Conservation (phyloP, 176 grass and related monocot genomes). For the Aegilops speltoides region DNA sequence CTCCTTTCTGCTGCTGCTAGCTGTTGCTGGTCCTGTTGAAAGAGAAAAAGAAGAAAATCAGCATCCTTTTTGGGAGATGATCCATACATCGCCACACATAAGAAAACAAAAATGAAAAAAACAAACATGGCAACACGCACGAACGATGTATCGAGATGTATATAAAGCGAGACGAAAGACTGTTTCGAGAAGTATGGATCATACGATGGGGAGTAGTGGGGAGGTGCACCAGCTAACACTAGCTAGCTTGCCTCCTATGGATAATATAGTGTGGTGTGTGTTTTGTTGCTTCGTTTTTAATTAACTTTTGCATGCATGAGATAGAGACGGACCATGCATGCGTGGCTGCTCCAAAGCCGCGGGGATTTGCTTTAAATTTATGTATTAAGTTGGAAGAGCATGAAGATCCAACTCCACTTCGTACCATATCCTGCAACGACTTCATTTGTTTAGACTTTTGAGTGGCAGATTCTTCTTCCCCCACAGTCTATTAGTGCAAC, state of each 20-base stretch:
- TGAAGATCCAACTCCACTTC: conserved; percentile 10
- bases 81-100: too few relatives aligned
- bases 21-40: too few relatives aligned
- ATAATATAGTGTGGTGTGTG: background rate
- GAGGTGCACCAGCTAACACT: too few relatives aligned
- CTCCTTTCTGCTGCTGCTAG: background rate
- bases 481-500: background rate
- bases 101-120: too few relatives aligned
- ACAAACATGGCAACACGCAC: too few relatives aligned
- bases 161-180: too few relatives aligned
- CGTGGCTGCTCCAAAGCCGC: conserved; percentile 23
- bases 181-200: too few relatives aligned
- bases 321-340: background rate
- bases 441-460: background rate
- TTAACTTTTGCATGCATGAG: conserved; percentile 10
- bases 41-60: too few relatives aligned
- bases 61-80: too few relatives aligned
- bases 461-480: background rate
- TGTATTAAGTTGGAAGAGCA: background rate
- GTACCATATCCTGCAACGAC: background rate
- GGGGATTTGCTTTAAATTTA: conserved; percentile 1
- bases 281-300: conserved; percentile 44
- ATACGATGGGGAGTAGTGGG: too few relatives aligned
- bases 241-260: too few relatives aligned
- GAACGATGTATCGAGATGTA: too few relatives aligned